Conservation (phyloP, 2,329 filamentous ascomycete species). For the Alternaria burnsii region DNA sequence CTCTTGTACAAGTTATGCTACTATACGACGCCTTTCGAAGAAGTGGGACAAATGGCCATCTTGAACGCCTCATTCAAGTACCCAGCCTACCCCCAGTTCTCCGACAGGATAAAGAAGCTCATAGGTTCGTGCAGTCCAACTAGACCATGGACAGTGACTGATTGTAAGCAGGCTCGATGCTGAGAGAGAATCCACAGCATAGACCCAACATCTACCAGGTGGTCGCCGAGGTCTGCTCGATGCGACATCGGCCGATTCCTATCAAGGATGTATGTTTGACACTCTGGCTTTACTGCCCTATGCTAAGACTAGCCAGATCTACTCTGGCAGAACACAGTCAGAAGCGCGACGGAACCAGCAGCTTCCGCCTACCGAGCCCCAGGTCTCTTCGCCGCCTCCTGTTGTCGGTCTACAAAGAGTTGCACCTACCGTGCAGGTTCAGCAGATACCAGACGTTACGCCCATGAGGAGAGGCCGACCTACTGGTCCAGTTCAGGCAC, state of each 20-base stretch:
- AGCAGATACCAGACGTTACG: constrained; percentile 83
- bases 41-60: constrained; percentile 96
- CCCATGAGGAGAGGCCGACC: constrained; percentile 93
- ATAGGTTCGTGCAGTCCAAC: constrained; percentile 72
- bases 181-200: constrained; percentile 79
- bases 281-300: background rate
- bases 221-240: constrained; percentile 82
- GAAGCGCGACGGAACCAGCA: constrained; percentile 70
- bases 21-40: constrained; percentile 98
- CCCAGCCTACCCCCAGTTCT: constrained; percentile 87
- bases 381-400: constrained; percentile 61
- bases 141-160: constrained; percentile 16
- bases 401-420: constrained; percentile 83
- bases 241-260: constrained; percentile 86
- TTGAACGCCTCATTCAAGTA: constrained; percentile 95
- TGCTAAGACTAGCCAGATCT: constrained; percentile 55
- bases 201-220: constrained; percentile 96
- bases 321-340: constrained; percentile 65
- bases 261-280: constrained; percentile 77
- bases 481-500: constrained; percentile 59
- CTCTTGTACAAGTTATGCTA: constrained; percentile 98
- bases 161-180: constrained; percentile 76
- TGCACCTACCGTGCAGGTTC: constrained; percentile 74
- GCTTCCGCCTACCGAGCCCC: constrained; percentile 64
- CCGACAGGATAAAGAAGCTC: constrained; percentile 84